A percentile compares a stretch with the other conserved stretches of the same genome.
These are phyloP conservation scores for Phytophthora tentaculata DNA, from an alignment of 352 stramenopile genomes.

Conservation along the genomic window DNA sequence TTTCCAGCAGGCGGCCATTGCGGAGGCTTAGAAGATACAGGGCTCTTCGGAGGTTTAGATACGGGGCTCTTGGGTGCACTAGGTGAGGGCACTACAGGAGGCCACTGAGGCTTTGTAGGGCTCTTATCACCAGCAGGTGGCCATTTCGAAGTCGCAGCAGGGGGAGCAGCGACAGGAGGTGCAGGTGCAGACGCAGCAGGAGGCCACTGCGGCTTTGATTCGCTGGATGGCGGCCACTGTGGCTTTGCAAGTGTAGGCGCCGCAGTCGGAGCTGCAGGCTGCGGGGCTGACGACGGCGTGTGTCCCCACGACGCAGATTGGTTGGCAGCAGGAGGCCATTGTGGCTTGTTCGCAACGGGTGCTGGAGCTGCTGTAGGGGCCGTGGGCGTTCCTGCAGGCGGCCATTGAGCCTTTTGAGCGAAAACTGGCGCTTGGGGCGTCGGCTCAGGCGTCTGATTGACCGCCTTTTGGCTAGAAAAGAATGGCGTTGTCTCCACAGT, in stretches of 20 bases:
- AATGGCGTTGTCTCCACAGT: conserved; percentile 20
- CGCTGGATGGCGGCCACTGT: conserved; percentile 51
- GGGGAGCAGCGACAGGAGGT: conserved; percentile 3
- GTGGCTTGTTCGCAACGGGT: conserved; percentile 28
- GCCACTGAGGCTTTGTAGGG: conserved; percentile 45
- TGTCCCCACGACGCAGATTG: conserved; percentile 30
- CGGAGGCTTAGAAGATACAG: conserved; percentile 18
- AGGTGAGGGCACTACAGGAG: conserved; percentile 27
- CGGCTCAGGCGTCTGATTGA: conserved; percentile 20
- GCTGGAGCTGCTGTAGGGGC: conserved; percentile 17
- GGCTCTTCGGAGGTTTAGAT: conserved; percentile 24
- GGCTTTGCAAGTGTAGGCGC: conserved; percentile 35
- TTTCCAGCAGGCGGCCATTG: conserved; percentile 29
- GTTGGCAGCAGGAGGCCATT: conserved; percentile 37
- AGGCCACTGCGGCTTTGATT: conserved; percentile 54
- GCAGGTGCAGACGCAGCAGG: conserved; percentile 27
- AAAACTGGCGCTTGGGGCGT: conserved; percentile 34
- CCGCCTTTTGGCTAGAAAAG: conserved; percentile 33
- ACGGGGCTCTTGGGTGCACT: conserved; percentile 30
- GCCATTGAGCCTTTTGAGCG: conserved; percentile 64
- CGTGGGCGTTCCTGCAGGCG: conserved; percentile 22
- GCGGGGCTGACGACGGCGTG: conserved; percentile 33
- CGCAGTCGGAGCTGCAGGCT: conserved; percentile 33
- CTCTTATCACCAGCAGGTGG: conserved; percentile 16
- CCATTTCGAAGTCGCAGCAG: neutral